Evolutionary conservation across 176 grass and related monocot genomes (phyloP), one percentile per base, ranked within the genome.

Genomic region (Ampelocalamus luodianensis): DNA sequence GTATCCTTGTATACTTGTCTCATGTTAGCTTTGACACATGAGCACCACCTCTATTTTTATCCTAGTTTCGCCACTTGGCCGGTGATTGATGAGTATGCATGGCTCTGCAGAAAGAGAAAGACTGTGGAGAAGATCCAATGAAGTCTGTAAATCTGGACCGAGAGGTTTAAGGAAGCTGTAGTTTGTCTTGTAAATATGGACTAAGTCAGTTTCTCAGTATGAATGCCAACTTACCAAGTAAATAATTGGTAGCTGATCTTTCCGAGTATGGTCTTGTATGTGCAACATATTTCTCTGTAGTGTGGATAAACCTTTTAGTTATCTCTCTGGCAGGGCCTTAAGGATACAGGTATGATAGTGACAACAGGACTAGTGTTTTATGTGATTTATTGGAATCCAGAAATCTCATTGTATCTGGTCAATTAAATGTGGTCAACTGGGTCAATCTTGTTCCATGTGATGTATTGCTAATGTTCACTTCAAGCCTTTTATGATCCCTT

Each of bases 221-320:
- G 55, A 65, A 43, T 83, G 72, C 5, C 59, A 83, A 78, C 73
- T 17, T 78, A 83, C 17, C 26, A 65, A 78, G 49, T 72, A 78
- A 39, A 65, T 15, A 55, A 63, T 68, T 38, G 48, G 4, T 55
- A 38, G 14, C 59, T 68, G 56, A 70, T 63, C 22, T 37, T 3
- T 8, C 43, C 27, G 36, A 54, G 5, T 70, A 63, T 63, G 5
- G 22, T 64, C 58, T 86, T 72, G 9, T 46, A 70, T 17, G 50
- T 45, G 62, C 64, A 85, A 68, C 49, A 54, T 10, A 45, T 75
- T 17, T 3, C 49, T n/a, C 63, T 58, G 13, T 56, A 34, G 4
- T 45, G 24, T 11, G 50, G 51, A 61, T 85, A 78, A 75, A 83
- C 13, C 42, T 18, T 4, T 11, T 14, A 55, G 7, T 46, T 50